phyloP scores from a whole-genome alignment of 202 grass and related monocot genomes.

The Cymbopogon flexuosus region DNA sequence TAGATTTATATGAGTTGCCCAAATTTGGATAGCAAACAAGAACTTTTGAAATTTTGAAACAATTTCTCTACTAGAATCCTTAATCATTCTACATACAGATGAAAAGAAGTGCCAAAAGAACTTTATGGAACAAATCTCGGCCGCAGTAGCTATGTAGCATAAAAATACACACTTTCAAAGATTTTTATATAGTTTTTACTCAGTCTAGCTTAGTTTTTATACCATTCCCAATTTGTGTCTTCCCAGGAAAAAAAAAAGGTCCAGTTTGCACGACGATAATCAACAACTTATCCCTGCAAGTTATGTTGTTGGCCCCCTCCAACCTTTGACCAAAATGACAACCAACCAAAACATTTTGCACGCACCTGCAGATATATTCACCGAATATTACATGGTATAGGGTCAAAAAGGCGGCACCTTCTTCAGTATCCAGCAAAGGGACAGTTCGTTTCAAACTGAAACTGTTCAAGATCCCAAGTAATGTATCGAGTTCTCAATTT shows the following conservation, averaged over 20 bases:
- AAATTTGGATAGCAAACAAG: neutral
- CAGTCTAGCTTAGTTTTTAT: neutral
- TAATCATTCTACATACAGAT: neutral
- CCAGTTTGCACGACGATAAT: neutral
- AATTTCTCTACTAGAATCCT: neutral
- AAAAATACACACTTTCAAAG: neutral
- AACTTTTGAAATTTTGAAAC: neutral
- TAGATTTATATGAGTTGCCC: no score
- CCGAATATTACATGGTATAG: neutral
- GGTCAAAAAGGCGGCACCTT: neutral
- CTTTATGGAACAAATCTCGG: neutral
- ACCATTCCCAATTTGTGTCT: neutral
- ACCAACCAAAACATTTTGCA: neutral
- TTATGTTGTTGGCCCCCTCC: neutral
- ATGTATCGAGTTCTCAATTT: neutral
- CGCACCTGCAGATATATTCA: neutral
- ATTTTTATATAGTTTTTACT: neutral
- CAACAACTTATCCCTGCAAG: neutral
- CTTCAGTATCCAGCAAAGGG: neutral
- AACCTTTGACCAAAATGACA: neutral
- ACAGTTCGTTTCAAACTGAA: neutral
- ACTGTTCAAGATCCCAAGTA: neutral
- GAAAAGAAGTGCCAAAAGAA: neutral
- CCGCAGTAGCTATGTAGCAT: no score
- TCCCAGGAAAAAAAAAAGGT: no score